Base-by-base conservation (phyloP, 2,329 filamentous ascomycete species). In the Beauveria sp. region DNA sequence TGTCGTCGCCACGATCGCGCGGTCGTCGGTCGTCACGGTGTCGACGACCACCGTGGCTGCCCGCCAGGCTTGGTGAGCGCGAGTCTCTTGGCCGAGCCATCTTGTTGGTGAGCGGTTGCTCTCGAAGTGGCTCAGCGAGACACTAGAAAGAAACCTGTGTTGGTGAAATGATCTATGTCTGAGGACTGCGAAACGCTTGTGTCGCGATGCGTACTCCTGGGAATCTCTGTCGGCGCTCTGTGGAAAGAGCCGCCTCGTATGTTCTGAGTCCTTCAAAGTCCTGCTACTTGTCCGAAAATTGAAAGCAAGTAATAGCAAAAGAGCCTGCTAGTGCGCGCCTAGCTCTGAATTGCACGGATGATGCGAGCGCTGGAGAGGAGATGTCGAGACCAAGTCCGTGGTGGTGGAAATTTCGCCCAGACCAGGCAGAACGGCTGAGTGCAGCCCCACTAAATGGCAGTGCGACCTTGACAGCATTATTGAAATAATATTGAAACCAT, bases 11-110 rank as follows among this genome's bases (percentile, higher is more conserved):
- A 65, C 80, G 79, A 67, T 80, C 79, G 70, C 80, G 76, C 66
- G 75, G 81, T 74, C 75, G 83, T 74, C 85, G 85, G 68, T 77
- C 79, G 74, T 83, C 82, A 69, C 82, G 83, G 71, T 77, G 84
- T 78, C 85, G 88, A 79, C 86, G 87, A 72, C 87, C 85, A 76
- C 86, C 87, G 76, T 84, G 87, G 83, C 89, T 91, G 86, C 89
- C 89, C 92, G 88, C 87, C 88, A 89, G 89, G 87, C 88, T 91
- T 90, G 90, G 90, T 93, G 90, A 93, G 89, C 90, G 83, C 79
- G 83, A 84, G 80, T 84, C 82, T 82, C 80, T 84, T 77, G 79
- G 83, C 77, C 83, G 83, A 84, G 82, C 82, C 83, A 86, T 86
- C 66, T 49, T 61, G 31, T n/a, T 49, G 42, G 50, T 48, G 50